These are phyloP conservation scores for Boletus subcaerulescens DNA, from an alignment of 768 basidiomycete genomes.

Conservation along the genomic window DNA sequence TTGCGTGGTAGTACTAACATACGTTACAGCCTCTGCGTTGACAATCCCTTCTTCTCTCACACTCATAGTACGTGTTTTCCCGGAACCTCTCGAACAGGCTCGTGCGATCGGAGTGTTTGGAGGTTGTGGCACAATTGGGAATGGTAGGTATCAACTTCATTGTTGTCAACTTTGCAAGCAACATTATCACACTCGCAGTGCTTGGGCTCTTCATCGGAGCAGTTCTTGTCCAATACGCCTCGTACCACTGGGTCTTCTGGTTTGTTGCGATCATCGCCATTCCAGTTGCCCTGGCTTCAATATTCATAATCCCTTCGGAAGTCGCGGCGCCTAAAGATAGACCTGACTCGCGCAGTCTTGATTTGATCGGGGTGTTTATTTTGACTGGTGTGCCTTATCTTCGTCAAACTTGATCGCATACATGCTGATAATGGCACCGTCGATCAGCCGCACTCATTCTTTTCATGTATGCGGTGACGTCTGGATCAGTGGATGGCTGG, in stretches of 20 bases:
- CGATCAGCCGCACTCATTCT: slow-evolving; percentile 35
- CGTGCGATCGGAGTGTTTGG: slow-evolving; percentile 47
- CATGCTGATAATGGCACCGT: not conserved
- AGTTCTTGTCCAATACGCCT: slow-evolving; percentile 36
- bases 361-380: slow-evolving; percentile 38
- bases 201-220: slow-evolving; percentile 44
- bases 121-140: slow-evolving; percentile 44
- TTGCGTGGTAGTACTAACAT: not conserved
- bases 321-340: not conserved
- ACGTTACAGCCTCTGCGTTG: slow-evolving; percentile 41
- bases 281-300: slow-evolving; percentile 29
- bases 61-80: slow-evolving; percentile 49
- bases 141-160: slow-evolving; percentile 26
- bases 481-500: slow-evolving; percentile 53
- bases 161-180: not conserved
- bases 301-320: slow-evolving; percentile 35
- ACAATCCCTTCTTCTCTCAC: slow-evolving; percentile 50
- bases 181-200: slow-evolving; percentile 23
- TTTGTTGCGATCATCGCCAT: slow-evolving; percentile 40
- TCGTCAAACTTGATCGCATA: not conserved
- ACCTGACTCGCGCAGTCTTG: slow-evolving; percentile 18
- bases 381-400: slow-evolving; percentile 32
- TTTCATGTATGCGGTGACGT: slow-evolving; percentile 43
- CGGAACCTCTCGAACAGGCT: slow-evolving; percentile 44
- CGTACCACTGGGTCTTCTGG: slow-evolving; percentile 53